Conservation (phyloP, 1,284 basidiomycete genomes). For the Trichosporon sp. region DNA sequence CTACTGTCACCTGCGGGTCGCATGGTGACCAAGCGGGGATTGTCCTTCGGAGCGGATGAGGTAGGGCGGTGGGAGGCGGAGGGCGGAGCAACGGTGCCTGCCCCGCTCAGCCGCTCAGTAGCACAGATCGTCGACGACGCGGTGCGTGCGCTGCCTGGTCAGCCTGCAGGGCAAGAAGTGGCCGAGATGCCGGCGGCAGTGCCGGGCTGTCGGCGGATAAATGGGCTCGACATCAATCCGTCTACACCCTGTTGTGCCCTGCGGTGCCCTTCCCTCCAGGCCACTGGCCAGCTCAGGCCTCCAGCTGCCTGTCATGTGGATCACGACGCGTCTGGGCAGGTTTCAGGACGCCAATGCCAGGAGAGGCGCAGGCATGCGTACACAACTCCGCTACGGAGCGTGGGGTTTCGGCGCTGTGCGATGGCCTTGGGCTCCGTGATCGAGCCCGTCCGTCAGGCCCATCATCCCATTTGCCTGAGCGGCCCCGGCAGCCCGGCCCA, state of each 20-base stretch:
- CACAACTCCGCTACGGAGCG: not conserved
- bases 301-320: not conserved
- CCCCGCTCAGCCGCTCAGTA: not conserved
- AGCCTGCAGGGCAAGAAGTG: not conserved
- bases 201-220: constrained; percentile 9
- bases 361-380: constrained; percentile 4
- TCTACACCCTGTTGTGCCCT: not conserved
- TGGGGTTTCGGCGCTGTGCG: not conserved
- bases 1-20: not conserved
- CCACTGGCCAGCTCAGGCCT: not conserved
- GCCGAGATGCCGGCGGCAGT: constrained; percentile 18
- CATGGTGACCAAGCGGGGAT: not conserved
- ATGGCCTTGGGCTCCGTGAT: not conserved
- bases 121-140: not conserved
- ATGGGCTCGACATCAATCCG: not conserved
- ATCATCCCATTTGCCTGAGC: not conserved
- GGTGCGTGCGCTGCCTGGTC: not conserved
- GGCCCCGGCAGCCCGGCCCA: not conserved
- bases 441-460: not conserved
- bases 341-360: constrained; percentile 1
- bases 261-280: not conserved
- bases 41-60: not conserved
- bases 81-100: constrained; percentile 1
- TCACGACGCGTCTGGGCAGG: not conserved
- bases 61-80: not conserved